Base-by-base conservation (phyloP, 768 basidiomycete genomes). In the Suillus variegatus region DNA sequence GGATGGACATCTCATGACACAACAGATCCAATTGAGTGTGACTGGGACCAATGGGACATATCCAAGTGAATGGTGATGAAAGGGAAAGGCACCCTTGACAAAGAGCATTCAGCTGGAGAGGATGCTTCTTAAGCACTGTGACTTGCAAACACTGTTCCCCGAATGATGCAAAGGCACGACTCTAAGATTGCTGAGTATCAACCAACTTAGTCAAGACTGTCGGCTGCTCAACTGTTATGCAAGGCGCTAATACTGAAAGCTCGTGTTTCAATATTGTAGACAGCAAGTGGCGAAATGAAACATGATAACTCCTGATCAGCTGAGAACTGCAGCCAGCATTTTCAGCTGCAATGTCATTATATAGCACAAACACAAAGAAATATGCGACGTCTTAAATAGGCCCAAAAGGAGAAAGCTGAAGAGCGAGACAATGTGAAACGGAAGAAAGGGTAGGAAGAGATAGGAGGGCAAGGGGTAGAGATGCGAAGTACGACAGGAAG, bases 291-390 rank as follows among this genome's bases (percentile, higher is more conserved):
- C 14, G n/a, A 55, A 52, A 57, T 41, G 57, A 16, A 16, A 28
- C 16, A 5, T 25, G 38, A 60, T 18, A 28, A 55, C 58, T 28
- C 20, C 25, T 60, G 36, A 38, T 10, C 36, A 10, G 36, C 36
- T 38, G 41, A 20, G 20, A 60, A 43, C 28, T 10, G 18, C 58
- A 28, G 58, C 41, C 28, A 60, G 58, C 25, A 68, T 32, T 68
- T 70, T 72, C 67, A 77, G 72, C 54, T 36, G 54, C 72, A 76
- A 70, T 74, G 74, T 74, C 75, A 76, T 76, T 81, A 81, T 60
- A 60, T 81, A 79, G 77, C 79, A 80, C 80, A 80, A 66, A 75
- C 73, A 65, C 54, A 47, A 69, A 71, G 69, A 70, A 74, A 78
- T 78, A 76, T 76, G 73, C 76, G 66, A 70, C 69, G 69, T 61